phyloP scores from a whole-genome alignment of 176 grass and related monocot genomes.

The Dactylis glomerata region DNA sequence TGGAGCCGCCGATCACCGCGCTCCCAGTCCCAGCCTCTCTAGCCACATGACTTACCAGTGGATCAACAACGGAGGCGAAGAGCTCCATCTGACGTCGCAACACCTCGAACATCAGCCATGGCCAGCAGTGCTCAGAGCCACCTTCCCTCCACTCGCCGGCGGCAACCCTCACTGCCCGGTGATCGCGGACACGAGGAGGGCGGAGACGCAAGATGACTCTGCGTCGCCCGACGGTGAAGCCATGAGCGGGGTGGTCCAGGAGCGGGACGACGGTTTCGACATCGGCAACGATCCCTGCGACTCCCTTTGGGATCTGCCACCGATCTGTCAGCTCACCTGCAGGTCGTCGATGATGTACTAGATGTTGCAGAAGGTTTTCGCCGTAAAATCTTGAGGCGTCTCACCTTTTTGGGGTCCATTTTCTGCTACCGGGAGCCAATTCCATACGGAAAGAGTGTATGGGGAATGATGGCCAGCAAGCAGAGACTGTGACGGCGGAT shows the following conservation, averaged over 20 bases:
- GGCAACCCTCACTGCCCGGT: neutral
- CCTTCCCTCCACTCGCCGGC: neutral
- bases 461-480: slow-evolving; percentile 43
- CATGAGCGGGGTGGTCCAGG: slow-evolving; percentile 27
- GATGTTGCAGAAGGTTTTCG: slow-evolving; percentile 5
- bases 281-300: slow-evolving; percentile 41
- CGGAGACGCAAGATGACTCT: slow-evolving; percentile 43
- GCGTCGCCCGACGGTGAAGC: slow-evolving; percentile 6
- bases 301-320: slow-evolving; percentile 56
- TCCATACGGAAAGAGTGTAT: slow-evolving; percentile 38
- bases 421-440: slow-evolving; percentile 47
- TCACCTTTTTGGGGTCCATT: slow-evolving; percentile 7
- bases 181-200: slow-evolving; percentile 35
- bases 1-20: neutral
- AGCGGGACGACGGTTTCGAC: slow-evolving; percentile 27
- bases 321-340: slow-evolving; percentile 49
- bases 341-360: slow-evolving; percentile 50
- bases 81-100: slow-evolving; percentile 14
- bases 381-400: neutral
- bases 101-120: slow-evolving; percentile 32
- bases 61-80: slow-evolving; percentile 13
- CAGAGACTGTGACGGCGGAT: slow-evolving; percentile 22
- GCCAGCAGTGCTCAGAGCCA: slow-evolving; percentile 11
- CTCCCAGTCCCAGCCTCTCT: neutral
- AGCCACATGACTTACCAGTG: slow-evolving; percentile 23